Evolutionary conservation across 2,329 filamentous ascomycete genomes (phyloP), one percentile per base, ranked within the genome.

Genomic region (Aspergillus puulaauensis): DNA sequence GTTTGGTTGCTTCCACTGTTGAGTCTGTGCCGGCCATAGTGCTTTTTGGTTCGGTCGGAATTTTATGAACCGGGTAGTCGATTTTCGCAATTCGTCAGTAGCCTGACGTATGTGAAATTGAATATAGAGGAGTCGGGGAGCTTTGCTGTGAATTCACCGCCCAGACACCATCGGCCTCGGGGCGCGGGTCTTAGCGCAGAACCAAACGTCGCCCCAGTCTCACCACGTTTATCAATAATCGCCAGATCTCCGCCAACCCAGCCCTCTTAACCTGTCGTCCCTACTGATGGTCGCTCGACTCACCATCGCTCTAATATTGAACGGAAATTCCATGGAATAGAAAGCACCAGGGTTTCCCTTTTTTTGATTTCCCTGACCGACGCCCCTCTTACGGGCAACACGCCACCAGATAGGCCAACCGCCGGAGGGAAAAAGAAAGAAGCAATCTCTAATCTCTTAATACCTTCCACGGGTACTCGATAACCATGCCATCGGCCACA

Each of bases 401-500:
- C 40, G 41, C 31, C 39, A 46, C 33, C 47, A 37, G 35, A 9
- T 44, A 19, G 21, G 15, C 31, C 8, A 39, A 37, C 21, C 41
- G 27, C 27, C 43, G 15, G 43, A 54, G n/a, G 12, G 15, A 8
- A 15, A 21, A 21, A n/a, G 21, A 48, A 27, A 21, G 33, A 47
- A 21, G 15, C 23, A 23, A 12, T 12, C 31, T 17, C n/a, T 14
- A 3, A 15, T 19, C 7, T 37, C 15, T 15, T 12, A 3, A n/a
- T 21, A 15, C 44, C 33, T 54, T 41, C 23, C 27, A 12, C 12
- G 21, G 24, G 19, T n/a, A 23, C 39, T n/a, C 41, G 33, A n/a
- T 47, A 24, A 49, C 55, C 55, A 77, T 77, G 75, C 68, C 75
- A 54, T 75, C 78, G 56, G 77, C 79, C 59, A 75, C 74, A 52